phyloP scores from a whole-genome alignment of 1,284 basidiomycete species.

The Retiboletus flavoniger region DNA sequence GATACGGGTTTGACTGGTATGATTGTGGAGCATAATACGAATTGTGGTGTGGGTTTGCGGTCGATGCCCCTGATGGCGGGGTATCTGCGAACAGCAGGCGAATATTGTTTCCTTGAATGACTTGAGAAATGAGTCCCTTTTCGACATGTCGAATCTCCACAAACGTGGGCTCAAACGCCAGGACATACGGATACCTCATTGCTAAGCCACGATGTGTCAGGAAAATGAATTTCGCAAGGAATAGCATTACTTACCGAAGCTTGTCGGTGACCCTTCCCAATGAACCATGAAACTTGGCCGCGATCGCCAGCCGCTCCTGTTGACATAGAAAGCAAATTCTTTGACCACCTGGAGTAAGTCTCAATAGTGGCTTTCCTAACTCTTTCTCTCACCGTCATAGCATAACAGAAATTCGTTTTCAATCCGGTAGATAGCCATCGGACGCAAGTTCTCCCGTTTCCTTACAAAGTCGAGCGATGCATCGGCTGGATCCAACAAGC shows the following conservation, averaged over 20 bases:
- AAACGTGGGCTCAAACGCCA: slow-evolving; percentile 96
- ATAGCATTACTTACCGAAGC: slow-evolving; percentile 73
- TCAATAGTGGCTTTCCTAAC: not conserved
- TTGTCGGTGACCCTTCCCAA: slow-evolving; percentile 94
- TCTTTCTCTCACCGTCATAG: slow-evolving; percentile 78
- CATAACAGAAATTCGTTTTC: slow-evolving; percentile 97
- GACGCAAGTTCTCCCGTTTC: slow-evolving; percentile 84
- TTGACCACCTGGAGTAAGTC: slow-evolving; percentile 15
- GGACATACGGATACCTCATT: slow-evolving; percentile 93
- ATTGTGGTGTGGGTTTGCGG: slow-evolving; percentile 34
- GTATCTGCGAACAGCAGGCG: slow-evolving; percentile 92
- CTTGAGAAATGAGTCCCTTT: slow-evolving; percentile 88
- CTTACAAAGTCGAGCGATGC: slow-evolving; percentile 91
- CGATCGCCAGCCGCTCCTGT: slow-evolving; percentile 93
- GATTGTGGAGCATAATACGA: slow-evolving; percentile 34
- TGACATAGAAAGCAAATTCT: slow-evolving; percentile 99
- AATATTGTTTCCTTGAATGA: slow-evolving; percentile 91
- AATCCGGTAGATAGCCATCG: slow-evolving; percentile 96
- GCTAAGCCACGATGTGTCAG: slow-evolving; percentile 49
- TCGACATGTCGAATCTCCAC: slow-evolving; percentile 97
- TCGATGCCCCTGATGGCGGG: slow-evolving; percentile 76
- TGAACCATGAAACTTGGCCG: slow-evolving; percentile 91
- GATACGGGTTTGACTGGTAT: slow-evolving; percentile 41
- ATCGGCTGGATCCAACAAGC: slow-evolving; percentile 92
- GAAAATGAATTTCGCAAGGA: not conserved